A percentile compares a stretch with the other conserved stretches of the same genome.
These are phyloP conservation scores for Talaromyces verruculosus DNA, from an alignment of 2,329 filamentous ascomycete species.

Conservation along the genomic window DNA sequence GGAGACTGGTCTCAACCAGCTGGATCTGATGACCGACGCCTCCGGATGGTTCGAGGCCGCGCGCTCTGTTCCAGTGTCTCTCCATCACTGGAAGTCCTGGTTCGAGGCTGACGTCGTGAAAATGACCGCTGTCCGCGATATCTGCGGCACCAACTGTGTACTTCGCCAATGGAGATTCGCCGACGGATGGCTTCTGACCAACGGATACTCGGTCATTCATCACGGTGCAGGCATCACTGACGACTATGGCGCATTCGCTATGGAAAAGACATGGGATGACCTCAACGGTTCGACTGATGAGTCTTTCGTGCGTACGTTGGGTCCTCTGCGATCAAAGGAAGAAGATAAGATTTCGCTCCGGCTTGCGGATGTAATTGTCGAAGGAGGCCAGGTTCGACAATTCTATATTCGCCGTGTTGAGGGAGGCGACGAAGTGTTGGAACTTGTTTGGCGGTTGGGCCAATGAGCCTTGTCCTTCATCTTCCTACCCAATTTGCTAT, in stretches of 20 bases:
- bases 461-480: background rate
- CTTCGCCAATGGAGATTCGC: conserved; percentile 56
- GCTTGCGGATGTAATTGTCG: conserved; percentile 48
- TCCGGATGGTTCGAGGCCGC: conserved; percentile 63
- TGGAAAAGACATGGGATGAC: conserved; percentile 57
- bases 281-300: conserved; percentile 44
- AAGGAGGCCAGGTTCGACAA: conserved; percentile 52
- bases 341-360: conserved; percentile 55
- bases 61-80: conserved; percentile 51
- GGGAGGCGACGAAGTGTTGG: conserved; percentile 42
- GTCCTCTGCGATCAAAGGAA: conserved; percentile 49
- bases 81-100: conserved; percentile 67
- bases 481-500: background rate
- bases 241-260: conserved; percentile 37
- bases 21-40: conserved; percentile 57
- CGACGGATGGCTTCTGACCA: conserved; percentile 54
- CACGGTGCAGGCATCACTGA: conserved; percentile 49
- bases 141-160: conserved; percentile 60
- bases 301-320: conserved; percentile 55
- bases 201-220: conserved; percentile 59
- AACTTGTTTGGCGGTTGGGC: conserved; percentile 39
- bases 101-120: conserved; percentile 52
- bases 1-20: conserved; percentile 57
- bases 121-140: conserved; percentile 50
- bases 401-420: conserved; percentile 54